Base-by-base conservation (phyloP, 2,329 filamentous ascomycete genomes). In the Talaromyces sp. region DNA sequence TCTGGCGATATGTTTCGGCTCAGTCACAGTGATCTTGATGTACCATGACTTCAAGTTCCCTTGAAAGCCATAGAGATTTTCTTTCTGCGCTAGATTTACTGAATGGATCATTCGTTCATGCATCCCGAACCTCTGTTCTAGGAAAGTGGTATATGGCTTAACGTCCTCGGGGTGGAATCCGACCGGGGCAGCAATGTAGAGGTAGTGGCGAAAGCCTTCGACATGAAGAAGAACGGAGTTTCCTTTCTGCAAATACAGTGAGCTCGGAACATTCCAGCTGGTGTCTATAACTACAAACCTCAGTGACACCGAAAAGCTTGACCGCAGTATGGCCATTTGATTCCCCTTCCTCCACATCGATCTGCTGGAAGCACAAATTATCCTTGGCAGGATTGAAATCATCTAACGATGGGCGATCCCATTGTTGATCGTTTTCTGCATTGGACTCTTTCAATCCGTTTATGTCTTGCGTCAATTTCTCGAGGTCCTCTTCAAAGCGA, bases 181-280 rank as follows among this genome's bases (percentile, higher is more conserved):
- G 8, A 93, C 82, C 0, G 95, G 95, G 0, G 96, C 95, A 10
- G 92, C 90, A 54, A 98, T 88, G 73, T 97, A 99, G 64, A 99
- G 87, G 75, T 99, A 99, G 77, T 99, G 95, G 71, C 92, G 89
- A 79, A 99, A 99, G 74, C 93, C 92, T 17, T 91, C 97, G 68
- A 99, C 93, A 77, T 99, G 95, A 13, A 99, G 83, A 77, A 99
- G 86, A 45, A 97, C 92, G 2, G 95, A 99, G 78, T 99, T 90
- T 63, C 95, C 95, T 49, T 72, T 87, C 79, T 1, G 25, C n/a
- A 64, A n/a, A 51, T 19, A 40, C 4, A 10, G n/a, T 54, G 58
- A 63, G 54, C 27, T 56, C 27, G 29, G 34, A 31, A 34, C 43
- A 45, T 47, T 4, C 25, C 19, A 43, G 19, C 25, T 8, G 22